Percentiles rank a stretch among this genome's conserved stretches.
Conservation (phyloP, 2,329 filamentous ascomycete genomes). For the Calonectria crousiana region DNA sequence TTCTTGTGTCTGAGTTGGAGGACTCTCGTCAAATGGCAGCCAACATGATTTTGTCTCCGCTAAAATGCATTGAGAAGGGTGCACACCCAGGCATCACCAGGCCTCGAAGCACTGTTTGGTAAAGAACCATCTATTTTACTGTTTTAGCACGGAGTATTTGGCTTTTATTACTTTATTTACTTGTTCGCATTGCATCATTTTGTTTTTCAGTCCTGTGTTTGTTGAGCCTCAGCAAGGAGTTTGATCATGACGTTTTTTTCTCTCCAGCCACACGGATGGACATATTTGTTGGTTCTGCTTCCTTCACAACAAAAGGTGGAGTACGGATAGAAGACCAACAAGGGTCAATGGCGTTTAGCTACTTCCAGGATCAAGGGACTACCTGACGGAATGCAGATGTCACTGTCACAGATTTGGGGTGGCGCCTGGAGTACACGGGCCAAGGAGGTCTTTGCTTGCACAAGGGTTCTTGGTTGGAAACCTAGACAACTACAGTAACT, state of each 20-base stretch:
- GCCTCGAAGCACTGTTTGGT: conserved; percentile 35
- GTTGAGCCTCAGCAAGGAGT: conserved; percentile 2
- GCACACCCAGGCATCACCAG: conserved; percentile 11
- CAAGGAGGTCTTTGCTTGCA: neutral
- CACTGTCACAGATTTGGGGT: conserved; percentile 7
- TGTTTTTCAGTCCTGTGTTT: neutral
- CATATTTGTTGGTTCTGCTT: neutral
- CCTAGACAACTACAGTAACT: neutral
- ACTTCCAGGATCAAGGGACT: conserved; percentile 2
- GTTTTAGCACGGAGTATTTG: neutral
- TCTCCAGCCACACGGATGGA: too few species aligned
- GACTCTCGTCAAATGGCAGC: neutral
- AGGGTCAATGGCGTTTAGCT: neutral
- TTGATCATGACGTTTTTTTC: neutral
- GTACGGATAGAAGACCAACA: neutral
- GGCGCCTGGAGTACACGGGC: neutral
- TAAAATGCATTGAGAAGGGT: conserved; percentile 32
- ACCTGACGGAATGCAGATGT: neutral
- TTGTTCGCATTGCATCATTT: neutral
- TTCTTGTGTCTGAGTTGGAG: conserved; percentile 25
- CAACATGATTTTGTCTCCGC: conserved; percentile 21
- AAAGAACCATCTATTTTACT: neutral
- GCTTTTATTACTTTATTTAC: neutral
- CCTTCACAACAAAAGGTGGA: conserved; percentile 3
- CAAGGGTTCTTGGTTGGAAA: neutral